Evolutionary conservation across 2,329 filamentous ascomycete species (phyloP).

Genomic region (Cytospora schulzeri): DNA sequence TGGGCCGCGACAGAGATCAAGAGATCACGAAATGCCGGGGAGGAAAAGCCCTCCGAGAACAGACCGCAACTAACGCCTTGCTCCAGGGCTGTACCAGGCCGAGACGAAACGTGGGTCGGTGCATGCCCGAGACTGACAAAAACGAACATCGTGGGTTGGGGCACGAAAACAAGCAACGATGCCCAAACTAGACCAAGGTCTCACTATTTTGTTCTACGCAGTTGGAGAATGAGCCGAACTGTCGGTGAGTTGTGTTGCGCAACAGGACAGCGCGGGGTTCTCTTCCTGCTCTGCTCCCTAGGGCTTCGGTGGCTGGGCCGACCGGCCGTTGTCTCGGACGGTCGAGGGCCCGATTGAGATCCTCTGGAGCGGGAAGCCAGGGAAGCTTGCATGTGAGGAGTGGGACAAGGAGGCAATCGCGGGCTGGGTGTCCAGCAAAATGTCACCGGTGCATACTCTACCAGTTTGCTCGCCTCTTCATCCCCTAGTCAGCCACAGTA

Average conservation of each 20-base stretch:
- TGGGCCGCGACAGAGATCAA: conserved; percentile 17
- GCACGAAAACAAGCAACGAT: conserved; percentile 22
- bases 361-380: conserved; percentile 21
- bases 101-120: conserved; percentile 28
- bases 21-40: conserved; percentile 18
- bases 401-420: conserved; percentile 26
- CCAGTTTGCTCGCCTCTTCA: conserved; percentile 9
- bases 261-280: conserved; percentile 13
- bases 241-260: conserved; percentile 25
- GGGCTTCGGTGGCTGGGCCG: conserved; percentile 25
- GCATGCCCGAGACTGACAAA: conserved; percentile 26
- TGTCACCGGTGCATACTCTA: not conserved
- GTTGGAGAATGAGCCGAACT: conserved; percentile 21
- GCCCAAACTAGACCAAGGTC: conserved; percentile 25
- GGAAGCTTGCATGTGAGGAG: conserved; percentile 20
- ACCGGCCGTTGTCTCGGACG: conserved; percentile 8
- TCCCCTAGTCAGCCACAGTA: not conserved
- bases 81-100: conserved; percentile 19
- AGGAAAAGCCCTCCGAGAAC: conserved; percentile 13
- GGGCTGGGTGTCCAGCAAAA: conserved; percentile 8
- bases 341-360: conserved; percentile 11
- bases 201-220: conserved; percentile 21
- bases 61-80: conserved; percentile 27
- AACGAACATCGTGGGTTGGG: conserved; percentile 26
- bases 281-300: conserved; percentile 9